A percentile compares a stretch with the other conserved stretches of the same genome.
These are phyloP conservation scores for Firmiana major DNA, from an alignment of 345 rosid species.

Conservation along the genomic window DNA sequence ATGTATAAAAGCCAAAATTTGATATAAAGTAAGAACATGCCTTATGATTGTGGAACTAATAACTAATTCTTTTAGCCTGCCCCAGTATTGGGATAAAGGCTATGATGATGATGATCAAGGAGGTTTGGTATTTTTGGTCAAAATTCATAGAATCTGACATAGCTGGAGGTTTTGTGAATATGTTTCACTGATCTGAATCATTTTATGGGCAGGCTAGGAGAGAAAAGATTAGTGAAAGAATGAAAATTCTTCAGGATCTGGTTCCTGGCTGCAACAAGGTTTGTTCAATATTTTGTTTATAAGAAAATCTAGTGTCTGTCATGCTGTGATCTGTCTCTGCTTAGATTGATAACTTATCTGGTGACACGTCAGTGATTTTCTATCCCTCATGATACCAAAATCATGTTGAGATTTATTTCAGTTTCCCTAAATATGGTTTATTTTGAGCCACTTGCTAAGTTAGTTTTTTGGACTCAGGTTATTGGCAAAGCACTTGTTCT, in stretches of 20 bases:
- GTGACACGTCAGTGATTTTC: background rate
- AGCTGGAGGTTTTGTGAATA: background rate
- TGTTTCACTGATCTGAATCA: constrained; percentile 24
- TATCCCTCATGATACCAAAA: background rate
- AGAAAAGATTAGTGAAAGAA: constrained; percentile 90
- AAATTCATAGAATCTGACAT: background rate
- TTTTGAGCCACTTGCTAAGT: constrained; percentile 2
- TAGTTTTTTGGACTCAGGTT: constrained; percentile 43
- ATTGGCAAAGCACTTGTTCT: constrained; percentile 89
- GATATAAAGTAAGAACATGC: background rate
- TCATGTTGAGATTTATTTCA: constrained; percentile 24
- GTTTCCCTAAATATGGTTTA: constrained; percentile 20
- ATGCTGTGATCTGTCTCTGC: background rate
- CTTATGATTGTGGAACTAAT: background rate
- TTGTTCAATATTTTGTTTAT: constrained; percentile 14
- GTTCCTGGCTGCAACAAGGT: constrained; percentile 93
- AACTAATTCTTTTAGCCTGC: no score
- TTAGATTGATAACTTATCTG: background rate
- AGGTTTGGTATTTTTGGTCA: background rate
- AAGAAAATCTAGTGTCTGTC: constrained; percentile 74
- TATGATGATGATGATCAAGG: no score
- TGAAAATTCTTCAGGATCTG: constrained; percentile 88
- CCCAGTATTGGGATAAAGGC: no score
- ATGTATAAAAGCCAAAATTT: background rate
- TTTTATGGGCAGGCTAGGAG: constrained; percentile 68